Conservation (phyloP, 2,329 filamentous ascomycete genomes). For the Fusarium sp. region DNA sequence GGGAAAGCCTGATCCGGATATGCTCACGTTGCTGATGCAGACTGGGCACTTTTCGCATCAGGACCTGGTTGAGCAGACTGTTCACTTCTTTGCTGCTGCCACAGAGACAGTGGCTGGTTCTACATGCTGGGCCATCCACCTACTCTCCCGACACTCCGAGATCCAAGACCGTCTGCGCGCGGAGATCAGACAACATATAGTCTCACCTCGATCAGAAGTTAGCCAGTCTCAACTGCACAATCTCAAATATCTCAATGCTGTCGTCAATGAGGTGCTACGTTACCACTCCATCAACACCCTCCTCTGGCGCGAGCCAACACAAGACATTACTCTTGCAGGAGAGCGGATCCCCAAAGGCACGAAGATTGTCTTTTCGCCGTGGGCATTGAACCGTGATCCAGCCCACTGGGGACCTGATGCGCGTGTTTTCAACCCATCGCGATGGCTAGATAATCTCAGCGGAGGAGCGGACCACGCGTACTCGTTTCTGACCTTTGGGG, state of each 20-base stretch:
- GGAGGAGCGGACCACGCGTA: not conserved
- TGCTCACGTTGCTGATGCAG: not conserved
- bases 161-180: not conserved
- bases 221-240: not conserved
- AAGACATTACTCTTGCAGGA: not conserved
- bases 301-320: not conserved
- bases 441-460: not conserved
- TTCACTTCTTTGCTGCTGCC: not conserved
- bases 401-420: not conserved
- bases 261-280: rapidly evolving
- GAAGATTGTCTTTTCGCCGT: not conserved
- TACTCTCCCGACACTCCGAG: not conserved
- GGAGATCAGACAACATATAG: not conserved
- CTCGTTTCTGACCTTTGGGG: not conserved
- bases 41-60: not conserved
- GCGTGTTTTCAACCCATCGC: not conserved
- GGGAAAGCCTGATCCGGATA: rapidly evolving
- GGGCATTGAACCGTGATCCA: not conserved
- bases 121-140: not conserved
- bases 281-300: not conserved
- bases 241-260: not conserved
- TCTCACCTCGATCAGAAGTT: not conserved
- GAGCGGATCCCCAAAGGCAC: not conserved
- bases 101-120: not conserved
- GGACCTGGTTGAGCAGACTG: not conserved